phyloP scores from a whole-genome alignment of 441 rosid species.

The Jatropha multifida region DNA sequence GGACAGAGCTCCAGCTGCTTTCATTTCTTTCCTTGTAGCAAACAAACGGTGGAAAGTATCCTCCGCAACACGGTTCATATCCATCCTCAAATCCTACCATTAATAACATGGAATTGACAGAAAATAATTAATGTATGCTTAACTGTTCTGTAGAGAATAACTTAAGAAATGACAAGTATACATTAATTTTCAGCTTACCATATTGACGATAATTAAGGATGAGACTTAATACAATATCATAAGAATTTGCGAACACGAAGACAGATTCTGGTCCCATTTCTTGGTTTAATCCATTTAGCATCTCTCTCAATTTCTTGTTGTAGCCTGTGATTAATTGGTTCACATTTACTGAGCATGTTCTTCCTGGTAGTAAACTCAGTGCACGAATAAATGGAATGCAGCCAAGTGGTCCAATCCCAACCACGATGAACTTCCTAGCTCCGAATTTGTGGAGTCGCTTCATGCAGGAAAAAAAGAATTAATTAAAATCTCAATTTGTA shows the following conservation, averaged over 20 bases:
- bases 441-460: conserved; percentile 50
- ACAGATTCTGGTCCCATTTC: conserved; percentile 36
- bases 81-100: conserved; percentile 48
- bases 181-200: conserved; percentile 32
- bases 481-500: background rate
- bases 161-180: background rate
- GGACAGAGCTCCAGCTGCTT: conserved; percentile 16
- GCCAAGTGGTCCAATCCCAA: conserved; percentile 57
- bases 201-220: conserved; percentile 37
- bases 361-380: conserved; percentile 33
- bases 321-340: conserved; percentile 41
- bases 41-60: conserved; percentile 50
- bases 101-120: background rate
- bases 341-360: conserved; percentile 46
- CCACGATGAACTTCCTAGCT: conserved; percentile 48
- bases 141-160: too few species aligned
- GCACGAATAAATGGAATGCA: conserved; percentile 65
- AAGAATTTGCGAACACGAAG: conserved; percentile 50
- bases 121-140: background rate
- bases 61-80: conserved; percentile 47
- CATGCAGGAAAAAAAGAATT: background rate
- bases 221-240: conserved; percentile 40
- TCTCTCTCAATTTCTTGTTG: conserved; percentile 37
- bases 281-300: conserved; percentile 30
- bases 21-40: conserved; percentile 31